Conservation (phyloP, 306 rosid genomes). For the Trichosanthes truncata region DNA sequence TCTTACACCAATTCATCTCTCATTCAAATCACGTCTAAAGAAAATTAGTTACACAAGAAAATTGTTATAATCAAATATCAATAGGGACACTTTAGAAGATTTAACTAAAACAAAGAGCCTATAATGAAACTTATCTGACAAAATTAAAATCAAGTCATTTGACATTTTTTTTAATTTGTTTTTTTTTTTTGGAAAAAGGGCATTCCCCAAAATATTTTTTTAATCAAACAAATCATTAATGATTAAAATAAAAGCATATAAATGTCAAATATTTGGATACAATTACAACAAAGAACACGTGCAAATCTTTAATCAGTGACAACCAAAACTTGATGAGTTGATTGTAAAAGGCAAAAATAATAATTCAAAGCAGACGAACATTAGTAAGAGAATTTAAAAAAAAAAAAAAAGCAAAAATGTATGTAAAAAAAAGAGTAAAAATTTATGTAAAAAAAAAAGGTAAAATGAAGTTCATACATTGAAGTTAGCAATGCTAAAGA, state of each 20-base stretch:
- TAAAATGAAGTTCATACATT: too few relatives aligned
- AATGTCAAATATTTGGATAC: not conserved
- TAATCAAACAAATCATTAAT: not conserved
- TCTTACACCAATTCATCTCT: too few relatives aligned
- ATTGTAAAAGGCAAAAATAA: not conserved
- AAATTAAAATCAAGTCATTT: not conserved
- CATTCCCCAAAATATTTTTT: too few relatives aligned
- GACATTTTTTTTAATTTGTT: too few relatives aligned
- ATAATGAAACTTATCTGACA: not conserved
- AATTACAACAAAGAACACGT: conserved; percentile 15
- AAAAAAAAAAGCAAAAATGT: too few relatives aligned
- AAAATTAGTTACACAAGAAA: too few relatives aligned
- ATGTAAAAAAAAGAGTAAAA: not conserved
- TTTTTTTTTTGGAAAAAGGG: too few relatives aligned
- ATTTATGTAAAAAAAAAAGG: not conserved
- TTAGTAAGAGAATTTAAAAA: not conserved
- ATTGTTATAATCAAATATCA: too few relatives aligned
- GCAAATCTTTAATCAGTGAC: conserved; percentile 17
- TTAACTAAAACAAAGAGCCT: not conserved
- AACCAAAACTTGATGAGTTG: conserved; percentile 8
- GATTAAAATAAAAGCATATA: not conserved
- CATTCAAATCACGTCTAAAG: too few relatives aligned
- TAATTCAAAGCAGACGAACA: not conserved
- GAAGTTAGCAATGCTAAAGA: not conserved
- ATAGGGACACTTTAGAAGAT: not conserved